A percentile compares a stretch with the other conserved stretches of the same genome.
These are phyloP conservation scores for Eimeria brunetti DNA, from an alignment of 169 alveolate genomes.

Conservation along the genomic window DNA sequence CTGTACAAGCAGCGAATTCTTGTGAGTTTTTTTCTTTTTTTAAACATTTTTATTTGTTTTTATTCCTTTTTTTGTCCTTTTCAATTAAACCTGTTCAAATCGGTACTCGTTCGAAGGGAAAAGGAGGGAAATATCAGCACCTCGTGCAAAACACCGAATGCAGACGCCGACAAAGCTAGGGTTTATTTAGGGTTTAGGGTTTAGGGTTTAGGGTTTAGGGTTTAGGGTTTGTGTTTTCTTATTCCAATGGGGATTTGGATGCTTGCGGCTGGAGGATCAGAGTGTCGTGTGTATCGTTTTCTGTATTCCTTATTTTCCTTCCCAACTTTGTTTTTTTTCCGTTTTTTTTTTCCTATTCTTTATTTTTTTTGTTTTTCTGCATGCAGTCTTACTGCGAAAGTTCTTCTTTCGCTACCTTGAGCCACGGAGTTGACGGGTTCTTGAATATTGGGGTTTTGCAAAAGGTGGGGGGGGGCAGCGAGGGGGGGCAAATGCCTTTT, in stretches of 20 bases:
- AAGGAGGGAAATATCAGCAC: too few relatives aligned
- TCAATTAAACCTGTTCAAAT: too few relatives aligned
- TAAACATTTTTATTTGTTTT: too few relatives aligned
- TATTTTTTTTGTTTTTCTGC: background rate
- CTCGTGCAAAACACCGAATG: too few relatives aligned
- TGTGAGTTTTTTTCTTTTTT: background rate
- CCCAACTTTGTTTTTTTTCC: background rate
- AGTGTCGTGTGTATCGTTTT: too few relatives aligned
- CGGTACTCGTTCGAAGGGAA: too few relatives aligned
- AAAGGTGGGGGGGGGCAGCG: background rate
- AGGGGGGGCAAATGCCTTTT: background rate
- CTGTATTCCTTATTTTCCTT: too few relatives aligned
- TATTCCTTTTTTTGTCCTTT: background rate
- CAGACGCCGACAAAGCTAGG: too few relatives aligned
- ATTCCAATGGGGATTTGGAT: background rate
- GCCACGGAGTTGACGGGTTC: slow-evolving; percentile 47
- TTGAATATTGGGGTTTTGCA: slow-evolving; percentile 30
- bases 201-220: background rate
- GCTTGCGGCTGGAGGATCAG: too few relatives aligned
- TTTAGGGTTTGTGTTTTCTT: background rate
- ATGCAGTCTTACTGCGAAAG: slow-evolving; percentile 73
- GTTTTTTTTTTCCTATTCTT: background rate
- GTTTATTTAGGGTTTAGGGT: background rate
- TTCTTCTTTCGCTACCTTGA: slow-evolving; percentile 50
- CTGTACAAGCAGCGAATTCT: slow-evolving; percentile 29